Percentiles rank a stretch among this genome's conserved stretches.
Conservation (phyloP, 2,329 filamentous ascomycete species). For the Aspergillus flavus region DNA sequence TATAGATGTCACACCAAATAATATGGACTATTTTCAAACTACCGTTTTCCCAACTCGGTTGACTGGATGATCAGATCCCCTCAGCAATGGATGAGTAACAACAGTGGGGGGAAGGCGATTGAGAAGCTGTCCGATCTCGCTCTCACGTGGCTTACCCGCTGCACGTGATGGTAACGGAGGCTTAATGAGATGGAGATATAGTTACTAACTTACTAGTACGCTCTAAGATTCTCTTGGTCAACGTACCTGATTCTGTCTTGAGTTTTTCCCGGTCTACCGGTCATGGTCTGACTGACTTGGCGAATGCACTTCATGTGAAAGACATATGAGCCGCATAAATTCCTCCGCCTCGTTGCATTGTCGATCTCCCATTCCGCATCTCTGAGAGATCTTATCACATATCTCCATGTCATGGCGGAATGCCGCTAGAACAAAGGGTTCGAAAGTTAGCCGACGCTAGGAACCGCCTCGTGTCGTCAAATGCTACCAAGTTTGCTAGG, state of each 20-base stretch:
- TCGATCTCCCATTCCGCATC: no score
- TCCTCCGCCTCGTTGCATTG: neutral
- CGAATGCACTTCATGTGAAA: neutral
- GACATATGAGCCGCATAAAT: neutral
- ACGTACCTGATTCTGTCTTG: no score
- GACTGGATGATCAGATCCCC: neutral
- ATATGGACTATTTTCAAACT: neutral
- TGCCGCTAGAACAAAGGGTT: neutral
- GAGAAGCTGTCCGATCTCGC: conserved; percentile 28
- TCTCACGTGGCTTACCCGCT: conserved; percentile 15
- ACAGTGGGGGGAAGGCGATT: conserved; percentile 7
- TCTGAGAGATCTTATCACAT: neutral
- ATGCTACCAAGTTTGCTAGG: neutral
- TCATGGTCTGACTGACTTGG: neutral
- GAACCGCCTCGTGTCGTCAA: neutral
- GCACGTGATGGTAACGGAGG: conserved; percentile 14
- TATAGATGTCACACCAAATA: neutral
- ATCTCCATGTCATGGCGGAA: neutral
- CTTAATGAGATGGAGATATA: no score
- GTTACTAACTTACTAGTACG: no score
- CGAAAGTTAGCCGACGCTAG: neutral
- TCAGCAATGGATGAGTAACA: conserved; percentile 18
- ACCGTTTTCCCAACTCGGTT: neutral
- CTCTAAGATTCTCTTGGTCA: no score
- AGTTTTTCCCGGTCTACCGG: no score